phyloP scores from a whole-genome alignment of 2,329 filamentous ascomycete species.

The Aspergillus ruber region DNA sequence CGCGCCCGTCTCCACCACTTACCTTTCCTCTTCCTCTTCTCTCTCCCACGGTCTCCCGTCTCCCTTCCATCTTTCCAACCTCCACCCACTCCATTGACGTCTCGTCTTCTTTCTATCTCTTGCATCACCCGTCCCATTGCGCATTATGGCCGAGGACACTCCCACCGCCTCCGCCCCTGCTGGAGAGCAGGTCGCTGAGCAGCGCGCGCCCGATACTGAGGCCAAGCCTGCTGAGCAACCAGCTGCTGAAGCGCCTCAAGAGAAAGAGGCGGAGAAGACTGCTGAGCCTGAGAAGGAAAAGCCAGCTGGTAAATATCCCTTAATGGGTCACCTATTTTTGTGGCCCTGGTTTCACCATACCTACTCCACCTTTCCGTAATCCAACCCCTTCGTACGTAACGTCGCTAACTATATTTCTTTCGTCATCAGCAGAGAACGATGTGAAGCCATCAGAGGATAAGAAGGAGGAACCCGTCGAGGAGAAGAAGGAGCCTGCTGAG shows the following conservation, averaged over 20 bases:
- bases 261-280: constrained; percentile 17
- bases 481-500: constrained; percentile 23
- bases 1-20: constrained; percentile 23
- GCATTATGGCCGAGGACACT: constrained; percentile 36
- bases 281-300: constrained; percentile 22
- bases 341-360: neutral
- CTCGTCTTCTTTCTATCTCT: constrained; percentile 6
- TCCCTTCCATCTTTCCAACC: constrained; percentile 18
- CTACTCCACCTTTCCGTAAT: neutral
- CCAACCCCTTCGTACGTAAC: constrained; percentile 2
- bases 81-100: constrained; percentile 5
- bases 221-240: constrained; percentile 15
- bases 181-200: constrained; percentile 23
- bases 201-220: constrained; percentile 22
- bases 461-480: constrained; percentile 15
- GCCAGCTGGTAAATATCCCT: constrained; percentile 20
- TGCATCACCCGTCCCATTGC: constrained; percentile 11
- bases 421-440: constrained; percentile 4
- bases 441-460: neutral
- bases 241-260: constrained; percentile 14
- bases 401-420: constrained; percentile 8
- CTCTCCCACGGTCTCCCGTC: constrained; percentile 20
- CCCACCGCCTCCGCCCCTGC: constrained; percentile 25
- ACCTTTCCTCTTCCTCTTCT: constrained; percentile 9
- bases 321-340: neutral